Base-by-base conservation (phyloP, 2,329 filamentous ascomycete species). In the Monilinia fructicola region DNA sequence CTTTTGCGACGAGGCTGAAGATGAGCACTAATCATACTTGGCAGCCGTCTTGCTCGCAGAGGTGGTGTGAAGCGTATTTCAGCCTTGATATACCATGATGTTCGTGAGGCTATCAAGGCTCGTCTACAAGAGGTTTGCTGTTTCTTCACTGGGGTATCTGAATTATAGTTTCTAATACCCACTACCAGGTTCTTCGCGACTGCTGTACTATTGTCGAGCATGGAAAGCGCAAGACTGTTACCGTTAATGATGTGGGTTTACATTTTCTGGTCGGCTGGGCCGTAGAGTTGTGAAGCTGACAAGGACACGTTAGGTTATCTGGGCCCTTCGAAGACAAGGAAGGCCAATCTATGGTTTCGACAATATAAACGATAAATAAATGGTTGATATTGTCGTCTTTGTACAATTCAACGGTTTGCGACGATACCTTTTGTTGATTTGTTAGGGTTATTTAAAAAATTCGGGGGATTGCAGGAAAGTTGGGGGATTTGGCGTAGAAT, bases 51-150 rank as follows among this genome's bases (percentile, higher is more conserved):
- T 0, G 91, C 91, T 1, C 85, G 91, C 7, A 86, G 91, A 9
- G 91, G 90, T 1, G 91, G 91, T 0, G 88, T 94, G 0, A 93
- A 93, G 75, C 81, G 90, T 0, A 92, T 93, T 11, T 88, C 87
- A 0, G 83, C 75, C 0, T 70, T 55, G 0, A 88, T 93, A 3
- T 93, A 93, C 72, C 81, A 87, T 0, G 87, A 90, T 0, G 76
- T 82, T 0, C 80, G 91, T 0, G 23, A 4, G 0, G 85, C 81
- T 0, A 63, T 93, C 1, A 85, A 81, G 28, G 68, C 72, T 0
- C 79, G 82, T 0, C 77, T 93, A 0, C 71, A 78, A 6, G 69
- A 70, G 38, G 86, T 88, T 78, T 28, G 56, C 61, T 55, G 1
- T 4, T 14, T 42, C 40, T 54, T 21, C 48, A 3, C 31, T 50